Evolutionary conservation across 208 protist species (phyloP), one percentile per base, ranked within the genome.

Genomic region (Crithidia mellificae): DNA sequence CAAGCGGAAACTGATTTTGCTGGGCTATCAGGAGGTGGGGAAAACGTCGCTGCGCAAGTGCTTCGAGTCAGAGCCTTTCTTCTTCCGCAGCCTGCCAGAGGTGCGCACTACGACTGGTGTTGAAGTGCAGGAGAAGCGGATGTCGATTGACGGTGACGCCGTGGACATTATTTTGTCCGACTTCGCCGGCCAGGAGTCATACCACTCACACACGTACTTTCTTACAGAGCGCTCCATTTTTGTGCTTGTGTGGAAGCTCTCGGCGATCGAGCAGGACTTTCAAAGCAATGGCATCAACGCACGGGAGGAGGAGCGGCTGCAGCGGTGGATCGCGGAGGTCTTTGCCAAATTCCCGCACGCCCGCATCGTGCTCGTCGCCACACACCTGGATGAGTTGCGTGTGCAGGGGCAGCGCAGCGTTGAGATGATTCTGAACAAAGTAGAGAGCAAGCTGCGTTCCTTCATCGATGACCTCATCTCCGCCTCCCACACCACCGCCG

Each of bases 1-100:
- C 56, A 70, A 71, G n/a, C 86, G 87, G 27, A 97, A 94, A 74
- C 49, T 97, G 6, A 81, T 94, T 57, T 62, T 97, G 15, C 67
- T 97, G 6, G 92, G 92, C 0, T 83, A 94, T 71, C 88, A 95
- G 63, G 90, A 94, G 52, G 92, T 93, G 15, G 92, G 92, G 53
- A 97, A 97, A 80, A 95, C 92, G 29, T 92, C 88, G 2, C 74
- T 97, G 50, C 81, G 88, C 41, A 93, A 94, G 76, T 95, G 92
- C 69, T 93, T 94, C 56, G 87, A 93, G 70, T 85, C 80, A 15
- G 90, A 95, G 64, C 87, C 88, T 24, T 88, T 84, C 59, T 95
- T 95, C 56, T 89, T 93, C 52, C 83, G 82, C 50, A 67, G 43
- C 12, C 77, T 97, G 5, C 92, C 92, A 4, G 80, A 92, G 24